Conservation (phyloP, 805 yeast genomes). For the Cyberlindnera euphorbiiphila region DNA sequence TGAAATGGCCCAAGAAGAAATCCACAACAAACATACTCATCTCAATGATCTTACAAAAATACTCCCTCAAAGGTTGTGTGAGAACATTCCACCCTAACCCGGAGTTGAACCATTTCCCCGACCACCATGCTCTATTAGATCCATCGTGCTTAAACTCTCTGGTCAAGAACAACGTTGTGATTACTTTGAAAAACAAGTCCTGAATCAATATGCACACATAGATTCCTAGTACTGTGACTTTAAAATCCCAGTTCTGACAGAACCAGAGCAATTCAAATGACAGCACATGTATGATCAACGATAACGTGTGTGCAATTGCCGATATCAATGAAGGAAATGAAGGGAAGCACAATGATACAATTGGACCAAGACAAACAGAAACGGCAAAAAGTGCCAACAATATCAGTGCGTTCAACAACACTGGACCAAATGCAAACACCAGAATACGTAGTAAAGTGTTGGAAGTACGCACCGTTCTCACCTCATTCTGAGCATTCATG, state of each 20-base stretch:
- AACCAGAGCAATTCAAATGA: conserved; percentile 53
- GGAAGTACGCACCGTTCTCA: conserved; percentile 32
- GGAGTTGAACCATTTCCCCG: conserved; percentile 59
- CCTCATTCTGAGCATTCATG: conserved; percentile 50
- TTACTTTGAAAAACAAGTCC: conserved; percentile 42
- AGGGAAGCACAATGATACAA: conserved; percentile 35
- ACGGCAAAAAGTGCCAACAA: conserved; percentile 38
- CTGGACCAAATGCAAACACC: conserved; percentile 45
- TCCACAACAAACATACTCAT: conserved; percentile 55
- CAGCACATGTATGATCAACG: conserved; percentile 43
- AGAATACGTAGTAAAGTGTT: conserved; percentile 41
- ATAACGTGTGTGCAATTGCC: conserved; percentile 42
- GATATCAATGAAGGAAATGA: conserved; percentile 50
- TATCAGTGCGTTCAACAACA: conserved; percentile 39
- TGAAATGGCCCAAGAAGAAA: conserved; percentile 47
- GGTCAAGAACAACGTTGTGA: conserved; percentile 43
- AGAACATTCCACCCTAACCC: conserved; percentile 52
- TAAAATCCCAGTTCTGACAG: conserved; percentile 52
- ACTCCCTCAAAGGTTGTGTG: conserved; percentile 57
- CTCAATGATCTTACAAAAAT: conserved; percentile 52
- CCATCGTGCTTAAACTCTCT: conserved; percentile 53
- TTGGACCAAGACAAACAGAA: conserved; percentile 47
- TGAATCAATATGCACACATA: conserved; percentile 46
- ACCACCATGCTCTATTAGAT: conserved; percentile 66
- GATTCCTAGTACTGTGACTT: conserved; percentile 52